These are phyloP conservation scores for Tilletia caries DNA, from an alignment of 1,284 basidiomycete species.

Conservation along the genomic window DNA sequence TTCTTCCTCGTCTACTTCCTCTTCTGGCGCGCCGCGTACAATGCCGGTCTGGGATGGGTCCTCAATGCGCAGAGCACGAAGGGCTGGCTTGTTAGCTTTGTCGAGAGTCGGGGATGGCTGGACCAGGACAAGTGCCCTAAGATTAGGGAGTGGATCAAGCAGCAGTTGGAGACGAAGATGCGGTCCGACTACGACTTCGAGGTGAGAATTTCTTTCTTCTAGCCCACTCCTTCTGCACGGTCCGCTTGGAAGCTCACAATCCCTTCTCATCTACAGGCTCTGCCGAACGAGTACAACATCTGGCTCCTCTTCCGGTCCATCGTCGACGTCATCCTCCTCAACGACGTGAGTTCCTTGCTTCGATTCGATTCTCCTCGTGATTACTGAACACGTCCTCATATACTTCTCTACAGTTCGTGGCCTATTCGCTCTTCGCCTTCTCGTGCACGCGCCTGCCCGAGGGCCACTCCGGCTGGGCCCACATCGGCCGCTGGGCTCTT, in stretches of 20 bases:
- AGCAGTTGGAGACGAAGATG: conserved; percentile 84
- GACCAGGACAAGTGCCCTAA: conserved; percentile 67
- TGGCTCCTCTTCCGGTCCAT: conserved; percentile 88
- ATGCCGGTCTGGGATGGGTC: conserved; percentile 87
- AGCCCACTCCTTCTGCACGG: too few relatives aligned
- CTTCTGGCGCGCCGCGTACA: conserved; percentile 89
- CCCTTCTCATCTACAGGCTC: conserved; percentile 14
- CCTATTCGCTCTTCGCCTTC: conserved; percentile 86
- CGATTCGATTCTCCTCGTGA: too few relatives aligned
- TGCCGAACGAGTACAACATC: conserved; percentile 55
- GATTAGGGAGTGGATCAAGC: conserved; percentile 75
- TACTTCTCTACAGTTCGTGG: conserved; percentile 67
- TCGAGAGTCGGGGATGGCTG: conserved; percentile 80
- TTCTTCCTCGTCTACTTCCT: conserved; percentile 84
- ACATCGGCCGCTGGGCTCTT: conserved; percentile 79
- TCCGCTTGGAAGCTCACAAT: not conserved
- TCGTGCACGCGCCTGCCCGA: conserved; percentile 70
- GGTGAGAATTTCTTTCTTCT: conserved; percentile 40
- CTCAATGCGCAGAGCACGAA: conserved; percentile 89
- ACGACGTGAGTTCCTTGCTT: conserved; percentile 56
- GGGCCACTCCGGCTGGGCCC: conserved; percentile 69
- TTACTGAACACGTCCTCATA: too few relatives aligned
- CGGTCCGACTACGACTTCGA: conserved; percentile 89
- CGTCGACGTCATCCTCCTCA: conserved; percentile 92
- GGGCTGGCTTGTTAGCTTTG: conserved; percentile 81